phyloP scores from a whole-genome alignment of 768 basidiomycete genomes.

The Termitomyces sp. region DNA sequence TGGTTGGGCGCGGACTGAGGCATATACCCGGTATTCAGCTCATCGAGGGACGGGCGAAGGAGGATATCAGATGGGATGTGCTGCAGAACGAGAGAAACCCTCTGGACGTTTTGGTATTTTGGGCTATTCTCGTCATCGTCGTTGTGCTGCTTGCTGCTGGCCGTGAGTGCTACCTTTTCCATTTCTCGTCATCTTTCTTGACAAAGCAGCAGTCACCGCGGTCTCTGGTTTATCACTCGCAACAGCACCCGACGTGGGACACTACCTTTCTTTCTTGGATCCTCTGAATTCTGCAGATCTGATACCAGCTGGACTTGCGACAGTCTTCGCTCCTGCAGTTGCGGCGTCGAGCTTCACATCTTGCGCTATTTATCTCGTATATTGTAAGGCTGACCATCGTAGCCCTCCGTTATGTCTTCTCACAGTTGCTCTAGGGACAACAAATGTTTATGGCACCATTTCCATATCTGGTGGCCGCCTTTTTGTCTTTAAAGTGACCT shows the following conservation, averaged over 20 bases:
- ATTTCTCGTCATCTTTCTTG: constrained; percentile 1
- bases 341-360: constrained; percentile 53
- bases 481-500: constrained; percentile 57
- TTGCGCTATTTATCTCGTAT: constrained; percentile 45
- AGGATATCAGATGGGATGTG: constrained; percentile 79
- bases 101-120: constrained; percentile 46
- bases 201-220: constrained; percentile 51
- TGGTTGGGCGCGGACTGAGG: constrained; percentile 66
- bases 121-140: constrained; percentile 48
- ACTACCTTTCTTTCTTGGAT: constrained; percentile 62
- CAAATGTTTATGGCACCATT: constrained; percentile 47
- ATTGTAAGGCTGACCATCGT: constrained; percentile 34
- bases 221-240: constrained; percentile 62
- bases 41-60: constrained; percentile 77
- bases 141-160: constrained; percentile 49
- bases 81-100: constrained; percentile 53
- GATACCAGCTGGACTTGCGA: constrained; percentile 58
- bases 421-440: constrained; percentile 34
- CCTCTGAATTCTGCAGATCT: constrained; percentile 43
- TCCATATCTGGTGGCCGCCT: constrained; percentile 62
- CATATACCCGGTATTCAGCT: constrained; percentile 58
- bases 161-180: constrained; percentile 39
- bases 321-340: constrained; percentile 63
- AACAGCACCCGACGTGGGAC: constrained; percentile 67
- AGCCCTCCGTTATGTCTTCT: neutral